A percentile compares a stretch with the other conserved stretches of the same genome.
phyloP scores from a whole-genome alignment of 2,329 filamentous ascomycete genomes.

The Penicillium corylophilum region DNA sequence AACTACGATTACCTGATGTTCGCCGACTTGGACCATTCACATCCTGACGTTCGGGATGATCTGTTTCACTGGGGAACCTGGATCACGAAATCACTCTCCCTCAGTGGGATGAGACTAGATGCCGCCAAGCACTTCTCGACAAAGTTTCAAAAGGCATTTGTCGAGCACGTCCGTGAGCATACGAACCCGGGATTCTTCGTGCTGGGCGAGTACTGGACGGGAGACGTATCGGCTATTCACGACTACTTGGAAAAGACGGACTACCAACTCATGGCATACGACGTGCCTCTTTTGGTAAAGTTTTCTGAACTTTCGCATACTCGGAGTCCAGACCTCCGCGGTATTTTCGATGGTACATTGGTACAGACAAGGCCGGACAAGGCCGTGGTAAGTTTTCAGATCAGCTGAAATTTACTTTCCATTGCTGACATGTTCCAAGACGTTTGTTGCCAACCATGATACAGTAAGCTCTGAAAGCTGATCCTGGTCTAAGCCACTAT shows the following conservation, averaged over 20 bases:
- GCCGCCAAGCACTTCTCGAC: conserved; percentile 71
- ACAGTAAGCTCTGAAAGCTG: conserved; percentile 15
- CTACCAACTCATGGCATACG: conserved; percentile 62
- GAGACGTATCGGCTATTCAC: conserved; percentile 55
- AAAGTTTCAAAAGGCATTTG: conserved; percentile 65
- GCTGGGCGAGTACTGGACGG: conserved; percentile 69
- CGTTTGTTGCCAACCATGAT: conserved; percentile 24
- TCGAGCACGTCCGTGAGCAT: conserved; percentile 54
- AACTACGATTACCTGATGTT: conserved; percentile 73
- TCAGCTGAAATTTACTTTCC: background rate
- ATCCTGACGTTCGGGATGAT: conserved; percentile 63
- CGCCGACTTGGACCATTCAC: conserved; percentile 65
- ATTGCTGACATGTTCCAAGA: conserved; percentile 13
- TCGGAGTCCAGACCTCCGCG: conserved; percentile 60
- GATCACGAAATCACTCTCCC: conserved; percentile 60
- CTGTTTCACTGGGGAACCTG: conserved; percentile 67
- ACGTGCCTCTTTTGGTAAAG: conserved; percentile 67
- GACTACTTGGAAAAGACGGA: conserved; percentile 60
- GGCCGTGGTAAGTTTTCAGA: conserved; percentile 36
- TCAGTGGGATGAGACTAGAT: conserved; percentile 68
- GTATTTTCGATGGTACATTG: conserved; percentile 61
- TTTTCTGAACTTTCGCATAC: conserved; percentile 61
- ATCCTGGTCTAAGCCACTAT: background rate
- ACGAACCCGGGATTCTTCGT: conserved; percentile 60
- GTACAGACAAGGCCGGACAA: conserved; percentile 55